A percentile compares a stretch with the other conserved stretches of the same genome.
These are phyloP conservation scores for Penicillium sp. DNA, from an alignment of 2,329 filamentous ascomycete species.

Conservation along the genomic window DNA sequence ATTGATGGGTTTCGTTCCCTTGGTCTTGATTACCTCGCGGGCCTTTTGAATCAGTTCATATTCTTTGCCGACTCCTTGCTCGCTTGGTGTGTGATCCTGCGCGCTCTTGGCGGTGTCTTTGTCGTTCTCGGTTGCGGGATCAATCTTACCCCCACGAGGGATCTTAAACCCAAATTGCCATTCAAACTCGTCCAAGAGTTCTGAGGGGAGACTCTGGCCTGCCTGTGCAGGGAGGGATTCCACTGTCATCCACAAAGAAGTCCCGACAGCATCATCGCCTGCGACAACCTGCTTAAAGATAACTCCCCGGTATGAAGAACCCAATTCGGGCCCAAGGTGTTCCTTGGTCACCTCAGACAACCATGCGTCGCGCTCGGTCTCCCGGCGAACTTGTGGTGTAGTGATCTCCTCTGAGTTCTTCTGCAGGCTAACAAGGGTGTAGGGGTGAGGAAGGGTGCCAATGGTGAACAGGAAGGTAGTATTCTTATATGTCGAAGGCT, in stretches of 20 bases:
- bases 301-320: conserved; percentile 64
- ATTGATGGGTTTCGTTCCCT: conserved; percentile 36
- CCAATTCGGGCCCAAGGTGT: conserved; percentile 62
- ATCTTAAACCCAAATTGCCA: conserved; percentile 88
- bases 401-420: conserved; percentile 60
- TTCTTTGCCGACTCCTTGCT: conserved; percentile 42
- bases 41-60: conserved; percentile 52
- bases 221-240: conserved; percentile 52
- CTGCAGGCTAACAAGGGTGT: conserved; percentile 71
- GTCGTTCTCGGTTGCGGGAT: conserved; percentile 36
- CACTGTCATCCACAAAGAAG: conserved; percentile 79
- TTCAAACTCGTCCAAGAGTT: conserved; percentile 63
- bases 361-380: conserved; percentile 76
- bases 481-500: conserved; percentile 68
- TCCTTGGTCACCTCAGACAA: conserved; percentile 68
- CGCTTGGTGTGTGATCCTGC: conserved; percentile 37
- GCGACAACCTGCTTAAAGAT: conserved; percentile 80
- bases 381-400: conserved; percentile 62
- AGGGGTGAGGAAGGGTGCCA: conserved; percentile 85
- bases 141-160: conserved; percentile 52
- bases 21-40: conserved; percentile 45
- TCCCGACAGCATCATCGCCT: conserved; percentile 60
- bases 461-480: conserved; percentile 72
- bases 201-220: conserved; percentile 54
- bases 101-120: conserved; percentile 30